Evolutionary conservation across 805 yeast species (phyloP).

Genomic region (Saccharomycopsis microspora): DNA sequence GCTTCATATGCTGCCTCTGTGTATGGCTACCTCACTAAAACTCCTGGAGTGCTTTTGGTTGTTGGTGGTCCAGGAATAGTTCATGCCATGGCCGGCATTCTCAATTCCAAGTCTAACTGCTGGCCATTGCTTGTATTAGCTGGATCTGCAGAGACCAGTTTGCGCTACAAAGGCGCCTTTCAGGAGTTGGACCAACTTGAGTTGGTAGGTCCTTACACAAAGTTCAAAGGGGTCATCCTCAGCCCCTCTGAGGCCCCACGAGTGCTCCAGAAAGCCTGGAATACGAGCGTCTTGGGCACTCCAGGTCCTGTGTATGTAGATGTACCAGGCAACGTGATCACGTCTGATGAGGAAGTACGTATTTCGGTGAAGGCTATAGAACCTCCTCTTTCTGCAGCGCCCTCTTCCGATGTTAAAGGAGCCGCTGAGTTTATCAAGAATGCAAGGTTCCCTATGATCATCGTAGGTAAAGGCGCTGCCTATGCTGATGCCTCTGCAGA

Average conservation of each 20-base stretch:
- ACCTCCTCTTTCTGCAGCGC: not conserved
- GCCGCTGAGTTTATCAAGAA: constrained; percentile 26
- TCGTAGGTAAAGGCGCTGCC: constrained; percentile 61
- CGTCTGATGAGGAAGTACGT: not conserved
- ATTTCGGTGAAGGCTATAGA: not conserved
- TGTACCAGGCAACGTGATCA: constrained; percentile 35
- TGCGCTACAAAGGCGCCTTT: constrained; percentile 48
- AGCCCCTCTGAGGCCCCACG: not conserved
- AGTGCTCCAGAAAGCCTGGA: constrained; percentile 30
- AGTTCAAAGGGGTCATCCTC: constrained; percentile 33
- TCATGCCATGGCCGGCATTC: constrained; percentile 57
- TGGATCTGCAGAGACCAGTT: constrained; percentile 42
- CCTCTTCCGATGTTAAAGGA: constrained; percentile 20
- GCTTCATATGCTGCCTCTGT: constrained; percentile 70
- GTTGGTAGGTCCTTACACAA: constrained; percentile 35
- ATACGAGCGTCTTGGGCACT: constrained; percentile 32
- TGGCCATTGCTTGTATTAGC: constrained; percentile 61
- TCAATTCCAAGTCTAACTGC: constrained; percentile 47
- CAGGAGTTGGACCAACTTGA: constrained; percentile 62
- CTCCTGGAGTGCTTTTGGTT: constrained; percentile 56
- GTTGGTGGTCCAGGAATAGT: constrained; percentile 73
- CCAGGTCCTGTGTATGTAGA: constrained; percentile 58
- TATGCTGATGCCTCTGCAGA: constrained; percentile 29
- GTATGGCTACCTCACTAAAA: constrained; percentile 53
- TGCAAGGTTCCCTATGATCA: constrained; percentile 39